Percentiles rank a stretch among this genome's conserved stretches.
These are phyloP conservation scores for Neoascochyta sp. DNA, from an alignment of 2,329 filamentous ascomycete species.

Conservation along the genomic window DNA sequence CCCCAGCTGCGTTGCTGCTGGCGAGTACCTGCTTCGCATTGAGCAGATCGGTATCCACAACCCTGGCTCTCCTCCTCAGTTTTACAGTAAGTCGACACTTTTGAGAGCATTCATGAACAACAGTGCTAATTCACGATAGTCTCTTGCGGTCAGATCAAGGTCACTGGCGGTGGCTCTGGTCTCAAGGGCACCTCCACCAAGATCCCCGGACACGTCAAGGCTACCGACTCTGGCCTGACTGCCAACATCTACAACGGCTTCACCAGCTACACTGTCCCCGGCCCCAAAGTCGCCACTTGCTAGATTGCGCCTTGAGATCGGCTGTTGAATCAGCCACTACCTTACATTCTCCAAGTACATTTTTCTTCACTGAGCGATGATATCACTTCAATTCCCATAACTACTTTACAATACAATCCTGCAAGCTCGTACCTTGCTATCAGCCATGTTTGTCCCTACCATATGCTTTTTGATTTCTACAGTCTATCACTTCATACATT, in stretches of 20 bases:
- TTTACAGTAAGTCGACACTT: too few species aligned
- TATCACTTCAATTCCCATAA: too few species aligned
- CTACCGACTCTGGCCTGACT: conserved; percentile 35
- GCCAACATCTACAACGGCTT: conserved; percentile 41
- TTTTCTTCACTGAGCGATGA: conserved; percentile 3
- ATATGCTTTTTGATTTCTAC: too few species aligned
- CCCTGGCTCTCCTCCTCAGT: conserved; percentile 24
- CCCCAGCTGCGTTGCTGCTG: conserved; percentile 41
- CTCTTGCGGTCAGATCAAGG: conserved; percentile 47
- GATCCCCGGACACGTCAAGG: conserved; percentile 37
- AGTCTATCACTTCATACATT: too few species aligned
- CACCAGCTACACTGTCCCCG: conserved; percentile 35
- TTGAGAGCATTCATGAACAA: too few species aligned
- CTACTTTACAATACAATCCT: too few species aligned
- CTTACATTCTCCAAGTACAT: neutral
- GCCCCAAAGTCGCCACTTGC: conserved; percentile 37
- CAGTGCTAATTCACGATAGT: too few species aligned
- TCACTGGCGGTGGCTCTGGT: conserved; percentile 38
- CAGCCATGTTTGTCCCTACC: too few species aligned
- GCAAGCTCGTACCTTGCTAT: too few species aligned
- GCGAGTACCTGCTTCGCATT: conserved; percentile 48
- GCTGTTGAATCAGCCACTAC: too few species aligned
- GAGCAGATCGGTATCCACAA: conserved; percentile 50
- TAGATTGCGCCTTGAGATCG: too few species aligned
- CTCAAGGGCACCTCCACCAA: conserved; percentile 22